These are phyloP conservation scores for Musa schizocarpa DNA, from an alignment of 176 grass and related monocot genomes.

Conservation along the genomic window DNA sequence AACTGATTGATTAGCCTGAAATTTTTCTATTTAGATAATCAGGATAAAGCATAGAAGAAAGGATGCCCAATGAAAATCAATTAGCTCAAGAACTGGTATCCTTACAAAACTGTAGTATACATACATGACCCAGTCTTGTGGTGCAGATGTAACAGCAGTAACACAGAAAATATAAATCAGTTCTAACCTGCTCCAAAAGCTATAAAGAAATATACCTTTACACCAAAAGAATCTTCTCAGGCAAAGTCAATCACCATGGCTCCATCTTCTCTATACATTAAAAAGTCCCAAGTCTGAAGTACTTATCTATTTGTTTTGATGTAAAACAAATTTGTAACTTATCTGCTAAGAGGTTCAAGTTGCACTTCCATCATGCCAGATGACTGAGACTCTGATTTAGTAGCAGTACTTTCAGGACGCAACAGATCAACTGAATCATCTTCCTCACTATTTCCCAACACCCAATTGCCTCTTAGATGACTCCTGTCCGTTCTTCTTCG, in stretches of 20 bases:
- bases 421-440: conserved; percentile 68
- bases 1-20: neutral
- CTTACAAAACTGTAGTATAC: conserved; percentile 1
- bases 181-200: conserved; percentile 5
- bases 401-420: conserved; percentile 22
- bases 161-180: neutral
- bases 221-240: conserved; percentile 15
- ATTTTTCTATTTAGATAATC: neutral
- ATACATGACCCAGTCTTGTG: neutral
- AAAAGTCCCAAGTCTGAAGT: neutral
- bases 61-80: neutral
- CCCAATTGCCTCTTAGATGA: conserved; percentile 34
- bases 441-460: conserved; percentile 52
- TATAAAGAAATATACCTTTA: conserved; percentile 7
- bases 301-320: conserved; percentile 18
- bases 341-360: conserved; percentile 63
- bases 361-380: conserved; percentile 50
- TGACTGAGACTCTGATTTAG: conserved; percentile 45
- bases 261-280: conserved; percentile 5
- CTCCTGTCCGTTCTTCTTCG: conserved; percentile 37
- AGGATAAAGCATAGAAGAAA: neutral
- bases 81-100: neutral
- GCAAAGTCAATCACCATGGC: conserved; percentile 11
- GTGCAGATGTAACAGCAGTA: neutral
- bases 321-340: conserved; percentile 14